Conservation (phyloP, 768 basidiomycete genomes). For the Suillus variegatus region DNA sequence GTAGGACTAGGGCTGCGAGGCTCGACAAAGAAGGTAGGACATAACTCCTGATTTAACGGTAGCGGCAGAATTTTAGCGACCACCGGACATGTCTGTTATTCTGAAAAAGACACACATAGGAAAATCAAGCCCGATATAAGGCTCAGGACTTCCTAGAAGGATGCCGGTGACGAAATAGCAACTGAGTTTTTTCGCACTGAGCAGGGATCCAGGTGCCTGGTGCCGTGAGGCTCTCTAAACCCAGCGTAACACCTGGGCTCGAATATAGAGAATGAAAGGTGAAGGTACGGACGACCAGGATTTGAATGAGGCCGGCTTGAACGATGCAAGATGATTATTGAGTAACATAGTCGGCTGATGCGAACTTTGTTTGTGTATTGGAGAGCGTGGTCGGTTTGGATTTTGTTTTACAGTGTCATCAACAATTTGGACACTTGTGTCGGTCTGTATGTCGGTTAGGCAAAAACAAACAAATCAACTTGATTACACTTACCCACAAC, state of each 20-base stretch:
- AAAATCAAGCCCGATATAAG: not conserved
- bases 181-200: constrained; percentile 1
- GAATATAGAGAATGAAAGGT: not conserved
- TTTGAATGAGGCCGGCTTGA: not conserved
- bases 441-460: constrained; percentile 61
- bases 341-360: not conserved
- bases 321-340: not conserved
- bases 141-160: not conserved
- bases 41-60: no score
- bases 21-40: not conserved
- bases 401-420: constrained; percentile 79
- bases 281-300: not conserved
- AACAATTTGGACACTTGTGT: constrained; percentile 67
- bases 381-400: constrained; percentile 43
- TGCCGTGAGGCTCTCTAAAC: not conserved
- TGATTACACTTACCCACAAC: constrained; percentile 30
- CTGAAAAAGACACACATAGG: not conserved
- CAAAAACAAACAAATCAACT: constrained; percentile 47
- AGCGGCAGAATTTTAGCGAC: not conserved
- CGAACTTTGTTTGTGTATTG: constrained; percentile 41
- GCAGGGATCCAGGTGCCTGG: not conserved
- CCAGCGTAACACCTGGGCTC: not conserved
- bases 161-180: not conserved
- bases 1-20: not conserved
- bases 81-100: not conserved